Percentiles rank a stretch among this genome's conserved stretches.
Conservation (phyloP, 345 rosid species). For the Rhodamnia rubescens region DNA sequence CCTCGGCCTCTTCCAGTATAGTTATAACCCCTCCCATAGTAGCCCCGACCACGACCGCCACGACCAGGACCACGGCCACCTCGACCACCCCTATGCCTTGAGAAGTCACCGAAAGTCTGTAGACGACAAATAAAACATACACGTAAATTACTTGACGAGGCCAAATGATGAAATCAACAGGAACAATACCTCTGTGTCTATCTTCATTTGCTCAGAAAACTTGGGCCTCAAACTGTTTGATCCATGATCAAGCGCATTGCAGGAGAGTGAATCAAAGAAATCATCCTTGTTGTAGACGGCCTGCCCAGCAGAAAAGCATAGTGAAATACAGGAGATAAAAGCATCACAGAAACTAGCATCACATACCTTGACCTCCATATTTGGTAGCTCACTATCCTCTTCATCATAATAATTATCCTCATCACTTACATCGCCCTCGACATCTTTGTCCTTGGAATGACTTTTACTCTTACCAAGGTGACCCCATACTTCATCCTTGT, state of each 20-base stretch:
- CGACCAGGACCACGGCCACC: constrained; percentile 29
- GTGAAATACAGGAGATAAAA: neutral
- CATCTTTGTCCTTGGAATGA: constrained; percentile 20
- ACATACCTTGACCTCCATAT: constrained; percentile 34
- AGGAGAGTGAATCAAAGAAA: constrained; percentile 80
- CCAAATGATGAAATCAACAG: neutral
- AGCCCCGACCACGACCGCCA: constrained; percentile 33
- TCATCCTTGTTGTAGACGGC: constrained; percentile 85
- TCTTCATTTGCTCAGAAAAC: constrained; percentile 78
- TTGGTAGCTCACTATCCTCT: constrained; percentile 37
- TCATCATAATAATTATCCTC: constrained; percentile 47
- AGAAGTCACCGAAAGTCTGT: constrained; percentile 68
- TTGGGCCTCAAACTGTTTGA: constrained; percentile 59
- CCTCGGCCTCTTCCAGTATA: constrained; percentile 29
- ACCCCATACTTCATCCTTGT: constrained; percentile 96
- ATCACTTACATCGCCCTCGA: constrained; percentile 23
- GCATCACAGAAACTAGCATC: neutral
- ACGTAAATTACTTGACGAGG: neutral
- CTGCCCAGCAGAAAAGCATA: constrained; percentile 21
- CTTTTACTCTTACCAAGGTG: constrained; percentile 70
- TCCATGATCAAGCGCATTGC: constrained; percentile 30
- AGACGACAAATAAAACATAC: neutral
- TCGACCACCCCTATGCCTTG: constrained; percentile 42
- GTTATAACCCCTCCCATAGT: constrained; percentile 32
- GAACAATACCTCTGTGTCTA: constrained; percentile 70